A percentile compares a stretch with the other conserved stretches of the same genome.
Conservation (phyloP, 163 green algal species). For the Scenedesmus sp. region DNA sequence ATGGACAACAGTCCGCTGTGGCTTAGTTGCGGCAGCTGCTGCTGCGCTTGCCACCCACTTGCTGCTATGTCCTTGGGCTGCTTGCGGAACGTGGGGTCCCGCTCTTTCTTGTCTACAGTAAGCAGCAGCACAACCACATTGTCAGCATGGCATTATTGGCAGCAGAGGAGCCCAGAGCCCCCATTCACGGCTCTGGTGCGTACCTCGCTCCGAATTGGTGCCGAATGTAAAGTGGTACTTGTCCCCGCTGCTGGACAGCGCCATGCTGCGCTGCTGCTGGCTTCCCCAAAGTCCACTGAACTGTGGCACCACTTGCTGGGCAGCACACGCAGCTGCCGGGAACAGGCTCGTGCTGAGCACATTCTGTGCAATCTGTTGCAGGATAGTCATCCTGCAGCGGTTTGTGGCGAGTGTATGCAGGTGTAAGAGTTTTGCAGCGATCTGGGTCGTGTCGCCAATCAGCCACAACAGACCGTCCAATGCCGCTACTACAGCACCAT, state of each 20-base stretch:
- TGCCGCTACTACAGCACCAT: not conserved
- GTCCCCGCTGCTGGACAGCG: not conserved
- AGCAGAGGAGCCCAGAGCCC: not conserved
- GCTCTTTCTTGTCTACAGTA: slow-evolving; percentile 59
- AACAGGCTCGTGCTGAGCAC: not conserved
- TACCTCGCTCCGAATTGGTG: slow-evolving; percentile 47
- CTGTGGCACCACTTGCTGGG: slow-evolving; percentile 7
- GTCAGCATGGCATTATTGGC: not conserved
- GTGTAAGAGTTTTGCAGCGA: slow-evolving; percentile 4
- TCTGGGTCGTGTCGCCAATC: slow-evolving; percentile 1
- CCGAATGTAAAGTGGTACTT: slow-evolving; percentile 42
- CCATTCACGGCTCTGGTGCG: not conserved
- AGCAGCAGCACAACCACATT: not conserved
- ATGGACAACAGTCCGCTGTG: not conserved
- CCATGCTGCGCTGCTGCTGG: slow-evolving; percentile 34
- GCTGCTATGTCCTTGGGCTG: slow-evolving; percentile 69
- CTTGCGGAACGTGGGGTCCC: slow-evolving; percentile 73
- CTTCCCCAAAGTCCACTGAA: not conserved
- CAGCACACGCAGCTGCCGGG: slow-evolving; percentile 6
- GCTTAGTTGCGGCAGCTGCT: not conserved
- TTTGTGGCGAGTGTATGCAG: not conserved
- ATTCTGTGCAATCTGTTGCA: slow-evolving; percentile 40
- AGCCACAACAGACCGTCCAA: not conserved
- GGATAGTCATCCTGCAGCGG: slow-evolving; percentile 27
- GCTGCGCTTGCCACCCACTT: slow-evolving; percentile 25